Conservation (phyloP, 2,329 filamentous ascomycete species). For the Kalmusia sp. region DNA sequence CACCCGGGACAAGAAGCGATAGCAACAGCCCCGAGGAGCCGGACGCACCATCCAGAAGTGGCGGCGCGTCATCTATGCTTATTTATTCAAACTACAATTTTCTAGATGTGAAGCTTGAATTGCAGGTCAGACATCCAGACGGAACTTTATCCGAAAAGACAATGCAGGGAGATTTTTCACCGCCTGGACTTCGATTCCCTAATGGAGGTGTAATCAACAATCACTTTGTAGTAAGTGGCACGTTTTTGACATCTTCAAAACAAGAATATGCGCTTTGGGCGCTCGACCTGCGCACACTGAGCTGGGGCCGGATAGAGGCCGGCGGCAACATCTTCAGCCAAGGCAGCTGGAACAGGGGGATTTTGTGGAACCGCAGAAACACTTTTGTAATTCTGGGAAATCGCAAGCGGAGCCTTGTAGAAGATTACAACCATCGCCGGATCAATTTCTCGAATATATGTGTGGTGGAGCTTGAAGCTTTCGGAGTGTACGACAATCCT, state of each 20-base stretch:
- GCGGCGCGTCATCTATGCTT: conserved; percentile 73
- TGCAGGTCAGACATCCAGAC: conserved; percentile 86
- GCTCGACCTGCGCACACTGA: conserved; percentile 83
- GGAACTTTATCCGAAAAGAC: conserved; percentile 84
- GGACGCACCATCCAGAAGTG: conserved; percentile 40
- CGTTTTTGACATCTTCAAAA: conserved; percentile 95
- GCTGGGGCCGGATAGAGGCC: conserved; percentile 95
- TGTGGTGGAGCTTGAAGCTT: conserved; percentile 95
- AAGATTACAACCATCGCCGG: conserved; percentile 96
- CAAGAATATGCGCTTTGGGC: conserved; percentile 99
- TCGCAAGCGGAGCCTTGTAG: conserved; percentile 88
- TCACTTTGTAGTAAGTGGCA: conserved; percentile 96
- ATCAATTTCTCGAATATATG: conserved; percentile 98
- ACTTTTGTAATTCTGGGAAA: conserved; percentile 96
- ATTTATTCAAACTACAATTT: conserved; percentile 99
- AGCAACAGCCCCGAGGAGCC: conserved; percentile 42
- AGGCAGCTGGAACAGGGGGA: conserved; percentile 95
- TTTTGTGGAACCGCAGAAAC: conserved; percentile 92
- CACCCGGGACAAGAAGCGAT: conserved; percentile 48
- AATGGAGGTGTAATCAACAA: conserved; percentile 96
- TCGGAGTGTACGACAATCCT: conserved; percentile 96
- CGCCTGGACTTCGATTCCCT: conserved; percentile 91
- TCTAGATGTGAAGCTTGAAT: conserved; percentile 91
- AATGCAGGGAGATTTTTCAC: conserved; percentile 87
- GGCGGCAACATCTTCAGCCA: conserved; percentile 91